These are phyloP conservation scores for Tolypocladium amazonense DNA, from an alignment of 2,329 filamentous ascomycete genomes.

Conservation along the genomic window DNA sequence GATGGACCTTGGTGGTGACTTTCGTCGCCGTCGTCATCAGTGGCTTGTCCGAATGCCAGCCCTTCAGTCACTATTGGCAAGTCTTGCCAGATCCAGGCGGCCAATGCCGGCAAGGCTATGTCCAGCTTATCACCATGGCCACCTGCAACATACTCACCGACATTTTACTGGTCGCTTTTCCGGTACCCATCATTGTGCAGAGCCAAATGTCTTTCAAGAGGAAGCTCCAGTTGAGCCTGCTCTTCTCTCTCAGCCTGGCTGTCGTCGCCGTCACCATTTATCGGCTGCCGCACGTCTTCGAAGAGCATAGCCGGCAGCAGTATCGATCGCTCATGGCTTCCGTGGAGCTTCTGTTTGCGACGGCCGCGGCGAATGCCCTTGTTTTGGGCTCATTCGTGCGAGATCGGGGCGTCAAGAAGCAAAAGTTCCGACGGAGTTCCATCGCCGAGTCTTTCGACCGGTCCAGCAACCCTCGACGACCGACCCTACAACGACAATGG, in stretches of 20 bases:
- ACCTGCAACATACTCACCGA: conserved; percentile 82
- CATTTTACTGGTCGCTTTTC: conserved; percentile 75
- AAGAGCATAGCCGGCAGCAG: conserved; percentile 63
- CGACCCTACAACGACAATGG: conserved; percentile 55
- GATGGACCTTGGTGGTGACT: conserved; percentile 65
- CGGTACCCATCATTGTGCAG: conserved; percentile 74
- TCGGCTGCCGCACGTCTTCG: conserved; percentile 69
- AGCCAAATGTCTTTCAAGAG: conserved; percentile 67
- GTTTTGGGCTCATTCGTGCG: conserved; percentile 88
- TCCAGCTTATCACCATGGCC: conserved; percentile 84
- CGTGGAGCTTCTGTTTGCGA: conserved; percentile 80
- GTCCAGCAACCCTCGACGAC: conserved; percentile 26
- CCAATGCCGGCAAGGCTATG: conserved; percentile 76
- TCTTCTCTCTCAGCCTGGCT: conserved; percentile 77
- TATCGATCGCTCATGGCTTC: conserved; percentile 84
- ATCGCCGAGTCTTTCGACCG: conserved; percentile 52
- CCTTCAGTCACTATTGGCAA: conserved; percentile 67
- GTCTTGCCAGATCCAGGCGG: conserved; percentile 78
- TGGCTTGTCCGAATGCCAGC: conserved; percentile 73
- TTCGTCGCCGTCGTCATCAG: conserved; percentile 74
- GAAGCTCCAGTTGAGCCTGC: conserved; percentile 65
- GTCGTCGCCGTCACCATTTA: conserved; percentile 73
- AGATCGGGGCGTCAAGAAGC: conserved; percentile 82
- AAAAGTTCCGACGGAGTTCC: conserved; percentile 62
- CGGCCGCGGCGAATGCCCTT: conserved; percentile 76